Evolutionary conservation across 805 yeast genomes (phyloP).

Genomic region (Wickerhamiella australiensis): DNA sequence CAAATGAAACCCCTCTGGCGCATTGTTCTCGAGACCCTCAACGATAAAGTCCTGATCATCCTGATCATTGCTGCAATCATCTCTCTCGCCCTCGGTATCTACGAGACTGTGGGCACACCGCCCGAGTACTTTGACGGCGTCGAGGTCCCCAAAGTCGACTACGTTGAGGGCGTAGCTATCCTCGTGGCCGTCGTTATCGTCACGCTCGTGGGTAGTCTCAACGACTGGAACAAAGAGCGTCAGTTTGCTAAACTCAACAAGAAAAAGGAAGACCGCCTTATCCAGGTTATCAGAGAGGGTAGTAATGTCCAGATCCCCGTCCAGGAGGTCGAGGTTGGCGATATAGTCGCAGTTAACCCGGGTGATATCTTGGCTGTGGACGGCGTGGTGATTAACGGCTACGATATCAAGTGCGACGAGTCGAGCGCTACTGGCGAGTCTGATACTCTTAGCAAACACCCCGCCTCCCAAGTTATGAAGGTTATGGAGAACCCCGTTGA

Average conservation of each 20-base stretch:
- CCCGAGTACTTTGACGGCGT: slow-evolving; percentile 61
- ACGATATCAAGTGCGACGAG: slow-evolving; percentile 75
- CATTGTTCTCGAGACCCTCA: slow-evolving; percentile 71
- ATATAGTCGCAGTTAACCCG: slow-evolving; percentile 66
- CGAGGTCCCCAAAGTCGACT: slow-evolving; percentile 71
- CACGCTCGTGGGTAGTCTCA: slow-evolving; percentile 85
- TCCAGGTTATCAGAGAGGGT: slow-evolving; percentile 66
- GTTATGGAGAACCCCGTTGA: slow-evolving; percentile 26
- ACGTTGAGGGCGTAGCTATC: slow-evolving; percentile 99
- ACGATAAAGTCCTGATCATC: slow-evolving; percentile 80
- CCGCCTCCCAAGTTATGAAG: slow-evolving; percentile 35
- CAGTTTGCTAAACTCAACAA: slow-evolving; percentile 82
- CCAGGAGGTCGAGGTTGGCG: slow-evolving; percentile 75
- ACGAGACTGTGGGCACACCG: slow-evolving; percentile 81
- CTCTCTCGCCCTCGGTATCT: slow-evolving; percentile 80
- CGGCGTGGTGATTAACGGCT: slow-evolving; percentile 57
- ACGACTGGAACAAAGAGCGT: slow-evolving; percentile 90
- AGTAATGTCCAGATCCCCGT: slow-evolving; percentile 56
- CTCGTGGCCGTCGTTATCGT: slow-evolving; percentile 83
- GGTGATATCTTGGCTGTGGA: slow-evolving; percentile 94
- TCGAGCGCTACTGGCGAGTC: slow-evolving; percentile 91
- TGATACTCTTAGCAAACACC: slow-evolving; percentile 58
- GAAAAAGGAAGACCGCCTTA: slow-evolving; percentile 71
- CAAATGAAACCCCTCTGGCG: slow-evolving; percentile 53
- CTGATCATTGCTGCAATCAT: slow-evolving; percentile 77